These are phyloP conservation scores for Geoglossum cookeanum DNA, from an alignment of 2,329 filamentous ascomycete genomes.

Conservation along the genomic window DNA sequence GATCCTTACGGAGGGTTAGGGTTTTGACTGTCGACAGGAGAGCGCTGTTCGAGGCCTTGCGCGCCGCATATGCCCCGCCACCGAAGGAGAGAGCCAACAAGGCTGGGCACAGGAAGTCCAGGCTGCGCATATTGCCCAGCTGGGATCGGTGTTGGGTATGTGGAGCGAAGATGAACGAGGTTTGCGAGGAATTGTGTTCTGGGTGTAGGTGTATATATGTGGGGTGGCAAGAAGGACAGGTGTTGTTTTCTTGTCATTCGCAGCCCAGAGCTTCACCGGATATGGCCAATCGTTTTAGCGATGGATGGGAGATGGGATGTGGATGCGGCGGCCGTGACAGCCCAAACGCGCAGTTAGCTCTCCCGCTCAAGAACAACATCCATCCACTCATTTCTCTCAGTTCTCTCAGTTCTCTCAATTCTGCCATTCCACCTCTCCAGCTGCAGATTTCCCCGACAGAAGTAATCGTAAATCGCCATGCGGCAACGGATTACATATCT, in stretches of 20 bases:
- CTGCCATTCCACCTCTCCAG: too few relatives aligned
- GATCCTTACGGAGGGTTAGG: constrained; percentile 53
- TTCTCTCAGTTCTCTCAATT: too few relatives aligned
- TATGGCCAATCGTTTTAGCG: too few relatives aligned
- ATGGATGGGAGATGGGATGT: too few relatives aligned
- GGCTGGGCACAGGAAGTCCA: constrained; percentile 16
- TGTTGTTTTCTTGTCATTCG: neutral
- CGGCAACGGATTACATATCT: constrained; percentile 66
- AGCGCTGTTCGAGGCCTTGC: constrained; percentile 27
- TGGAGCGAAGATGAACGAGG: neutral
- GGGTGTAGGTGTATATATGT: neutral
- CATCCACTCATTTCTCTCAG: too few relatives aligned
- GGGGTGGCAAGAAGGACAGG: neutral
- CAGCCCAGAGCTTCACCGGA: neutral
- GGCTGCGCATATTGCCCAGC: constrained; percentile 14
- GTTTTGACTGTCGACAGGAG: constrained; percentile 50
- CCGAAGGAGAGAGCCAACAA: constrained; percentile 15
- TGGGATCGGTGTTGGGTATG: neutral
- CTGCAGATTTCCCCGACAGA: neutral
- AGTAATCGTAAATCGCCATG: constrained; percentile 29
- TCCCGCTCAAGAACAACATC: too few relatives aligned
- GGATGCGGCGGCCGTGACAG: too few relatives aligned
- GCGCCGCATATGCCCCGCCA: constrained; percentile 14
- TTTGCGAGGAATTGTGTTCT: neutral
- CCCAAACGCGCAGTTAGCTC: too few relatives aligned